Conservation (phyloP, 2,329 filamentous ascomycete genomes). For the Magnaporthiopsis poae region DNA sequence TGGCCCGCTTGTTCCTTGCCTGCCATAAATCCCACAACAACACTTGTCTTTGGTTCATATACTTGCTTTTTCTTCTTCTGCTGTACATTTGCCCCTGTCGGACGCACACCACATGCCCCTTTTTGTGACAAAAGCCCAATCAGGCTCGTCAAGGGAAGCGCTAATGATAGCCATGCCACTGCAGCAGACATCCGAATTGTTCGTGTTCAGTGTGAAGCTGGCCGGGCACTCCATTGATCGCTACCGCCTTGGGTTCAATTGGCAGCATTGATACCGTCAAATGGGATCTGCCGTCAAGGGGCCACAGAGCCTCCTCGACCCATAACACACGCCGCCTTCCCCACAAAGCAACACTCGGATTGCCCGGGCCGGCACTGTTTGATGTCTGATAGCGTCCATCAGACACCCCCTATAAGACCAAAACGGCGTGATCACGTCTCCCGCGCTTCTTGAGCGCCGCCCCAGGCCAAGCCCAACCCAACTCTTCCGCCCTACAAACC, state of each 20-base stretch:
- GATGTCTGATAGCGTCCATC: neutral
- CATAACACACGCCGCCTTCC: neutral
- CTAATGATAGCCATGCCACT: neutral
- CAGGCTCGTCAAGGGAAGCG: neutral
- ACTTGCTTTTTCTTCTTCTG: neutral
- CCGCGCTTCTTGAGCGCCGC: neutral
- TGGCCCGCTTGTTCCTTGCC: neutral
- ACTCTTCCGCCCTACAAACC: neutral
- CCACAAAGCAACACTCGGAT: neutral
- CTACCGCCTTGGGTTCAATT: neutral
- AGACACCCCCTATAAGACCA: neutral
- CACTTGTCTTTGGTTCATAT: neutral
- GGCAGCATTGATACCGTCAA: neutral
- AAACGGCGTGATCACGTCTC: neutral
- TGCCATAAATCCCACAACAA: neutral
- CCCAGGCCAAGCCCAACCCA: too few species aligned
- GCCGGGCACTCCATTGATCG: neutral
- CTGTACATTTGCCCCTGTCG: neutral
- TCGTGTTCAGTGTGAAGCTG: neutral
- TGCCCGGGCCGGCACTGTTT: neutral
- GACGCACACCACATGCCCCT: neutral
- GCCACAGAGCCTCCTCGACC: neutral
- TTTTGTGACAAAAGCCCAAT: neutral
- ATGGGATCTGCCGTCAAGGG: neutral
- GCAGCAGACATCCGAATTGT: neutral